Base-by-base conservation (phyloP, 352 stramenopile species). In the Pythium chondricola region DNA sequence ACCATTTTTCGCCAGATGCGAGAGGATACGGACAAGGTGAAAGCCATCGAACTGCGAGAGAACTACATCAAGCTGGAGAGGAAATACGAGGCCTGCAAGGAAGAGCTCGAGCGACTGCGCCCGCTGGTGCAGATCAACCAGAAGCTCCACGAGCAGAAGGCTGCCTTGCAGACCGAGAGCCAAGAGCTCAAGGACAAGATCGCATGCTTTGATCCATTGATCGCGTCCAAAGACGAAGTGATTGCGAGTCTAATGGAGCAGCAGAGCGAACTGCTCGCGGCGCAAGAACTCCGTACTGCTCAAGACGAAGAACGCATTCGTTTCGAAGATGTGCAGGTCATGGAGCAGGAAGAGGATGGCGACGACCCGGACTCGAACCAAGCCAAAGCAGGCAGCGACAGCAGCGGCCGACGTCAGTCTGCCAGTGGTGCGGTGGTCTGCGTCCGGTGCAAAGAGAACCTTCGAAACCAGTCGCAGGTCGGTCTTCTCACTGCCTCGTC, bases 1-100 rank as follows among this genome's bases (percentile, higher is more conserved):
- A 93, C 77, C 2, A 94, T 97, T 24, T 97, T 97, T 45, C 65
- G 81, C 2, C 87, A 96, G 31, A 97, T 98, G 85, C 89, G 95
- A 11, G 72, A 90, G 35, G 86, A 97, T 41, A 91, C 71, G 0
- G 85, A 96, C 29, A 89, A 89, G 22, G 72, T 95, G 20, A 92
- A 91, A 22, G 88, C 85, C 2, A 67, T 93, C 2, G 90, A 97
- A 36, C 65, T 97, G 8, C 74, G 78, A 10, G 84, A 96, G 35
- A 83, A 74, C 43, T 90, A 76, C 52, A 44, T 50, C 24, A 88
- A 74, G 37, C 63, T 96, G 0, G 74, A 94, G 45, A 77, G 85
- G 16, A 83, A 85, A 49, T 73, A 69, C 33, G 72, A 87, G 2
- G 41, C 67, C 13, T 61, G 57, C 21, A 65, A 67, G 11, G 78